A percentile compares a stretch with the other conserved stretches of the same genome.
Conservation (phyloP, 2,329 filamentous ascomycete species). For the Cadophora gregata region DNA sequence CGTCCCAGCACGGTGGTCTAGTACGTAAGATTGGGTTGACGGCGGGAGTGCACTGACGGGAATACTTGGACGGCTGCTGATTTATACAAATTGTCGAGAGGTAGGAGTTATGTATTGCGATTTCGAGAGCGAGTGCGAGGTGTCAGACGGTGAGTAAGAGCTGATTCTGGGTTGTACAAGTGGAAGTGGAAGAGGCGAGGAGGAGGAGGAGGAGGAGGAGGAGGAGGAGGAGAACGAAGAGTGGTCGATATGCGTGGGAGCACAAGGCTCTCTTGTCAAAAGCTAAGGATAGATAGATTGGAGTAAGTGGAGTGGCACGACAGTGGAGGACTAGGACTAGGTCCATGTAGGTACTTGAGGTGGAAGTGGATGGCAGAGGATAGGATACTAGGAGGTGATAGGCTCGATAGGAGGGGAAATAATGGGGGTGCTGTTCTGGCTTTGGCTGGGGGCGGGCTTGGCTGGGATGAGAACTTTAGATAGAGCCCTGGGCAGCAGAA, state of each 20-base stretch:
- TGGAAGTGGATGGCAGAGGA: neutral
- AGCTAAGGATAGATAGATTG: neutral
- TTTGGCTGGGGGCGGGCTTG: neutral
- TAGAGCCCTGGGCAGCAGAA: neutral
- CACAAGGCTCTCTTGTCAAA: slow-evolving; percentile 7
- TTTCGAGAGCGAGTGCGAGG: neutral
- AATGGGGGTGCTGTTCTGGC: neutral
- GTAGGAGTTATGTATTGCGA: neutral
- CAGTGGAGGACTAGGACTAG: neutral
- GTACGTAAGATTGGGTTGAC: neutral
- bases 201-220: neutral
- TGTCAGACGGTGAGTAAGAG: neutral
- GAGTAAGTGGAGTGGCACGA: neutral
- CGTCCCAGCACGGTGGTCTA: slow-evolving; percentile 10
- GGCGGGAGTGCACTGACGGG: neutral
- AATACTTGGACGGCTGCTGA: neutral
- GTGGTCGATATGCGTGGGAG: slow-evolving; percentile 5
- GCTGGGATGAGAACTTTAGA: neutral
- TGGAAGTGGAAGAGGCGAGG: neutral
- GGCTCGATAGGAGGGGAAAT: neutral
- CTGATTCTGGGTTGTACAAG: slow-evolving; percentile 2
- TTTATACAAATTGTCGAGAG: neutral
- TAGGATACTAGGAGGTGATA: neutral
- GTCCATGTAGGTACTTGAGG: too few species aligned
- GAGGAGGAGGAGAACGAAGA: neutral